Percentiles rank a stretch among this genome's conserved stretches.
These are phyloP conservation scores for Geotrichum europaeum DNA, from an alignment of 1,139 yeast genomes.

Conservation along the genomic window DNA sequence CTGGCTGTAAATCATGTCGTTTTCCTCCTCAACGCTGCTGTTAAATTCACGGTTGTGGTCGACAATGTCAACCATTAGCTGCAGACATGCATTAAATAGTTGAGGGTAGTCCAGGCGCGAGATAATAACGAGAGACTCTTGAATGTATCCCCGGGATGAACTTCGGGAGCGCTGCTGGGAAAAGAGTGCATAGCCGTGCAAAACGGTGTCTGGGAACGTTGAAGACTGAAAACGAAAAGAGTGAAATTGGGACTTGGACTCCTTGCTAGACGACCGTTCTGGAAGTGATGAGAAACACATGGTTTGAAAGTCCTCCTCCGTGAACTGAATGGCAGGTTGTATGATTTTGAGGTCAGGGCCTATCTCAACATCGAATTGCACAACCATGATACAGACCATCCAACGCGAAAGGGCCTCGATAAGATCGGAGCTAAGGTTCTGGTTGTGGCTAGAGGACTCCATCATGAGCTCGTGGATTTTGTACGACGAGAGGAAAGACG, in stretches of 20 bases:
- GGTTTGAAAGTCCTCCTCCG: constrained; percentile 29
- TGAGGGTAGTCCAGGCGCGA: constrained; percentile 26
- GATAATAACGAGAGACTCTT: constrained; percentile 29
- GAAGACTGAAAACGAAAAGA: constrained; percentile 23
- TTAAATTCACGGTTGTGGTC: constrained; percentile 12
- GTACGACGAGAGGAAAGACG: constrained; percentile 29
- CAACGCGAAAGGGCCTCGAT: constrained; percentile 23
- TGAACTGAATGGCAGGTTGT: constrained; percentile 25
- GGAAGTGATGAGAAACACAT: constrained; percentile 32
- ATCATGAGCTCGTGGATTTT: constrained; percentile 28
- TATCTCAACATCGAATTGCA: constrained; percentile 34
- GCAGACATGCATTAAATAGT: constrained; percentile 26
- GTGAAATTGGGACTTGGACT: constrained; percentile 22
- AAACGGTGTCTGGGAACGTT: constrained; percentile 7
- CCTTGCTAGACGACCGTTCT: constrained; percentile 21
- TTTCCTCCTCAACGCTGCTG: background rate
- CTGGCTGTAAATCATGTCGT: constrained; percentile 7
- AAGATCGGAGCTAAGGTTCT: constrained; percentile 1
- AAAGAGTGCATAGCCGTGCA: constrained; percentile 28
- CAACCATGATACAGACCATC: constrained; percentile 30
- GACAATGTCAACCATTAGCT: constrained; percentile 20
- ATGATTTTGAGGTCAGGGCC: constrained; percentile 35
- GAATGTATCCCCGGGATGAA: constrained; percentile 26
- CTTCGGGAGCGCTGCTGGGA: constrained; percentile 23
- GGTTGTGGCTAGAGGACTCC: constrained; percentile 16